phyloP scores from a whole-genome alignment of 176 grass and related monocot genomes.

The Echinochloa phyllopogon region DNA sequence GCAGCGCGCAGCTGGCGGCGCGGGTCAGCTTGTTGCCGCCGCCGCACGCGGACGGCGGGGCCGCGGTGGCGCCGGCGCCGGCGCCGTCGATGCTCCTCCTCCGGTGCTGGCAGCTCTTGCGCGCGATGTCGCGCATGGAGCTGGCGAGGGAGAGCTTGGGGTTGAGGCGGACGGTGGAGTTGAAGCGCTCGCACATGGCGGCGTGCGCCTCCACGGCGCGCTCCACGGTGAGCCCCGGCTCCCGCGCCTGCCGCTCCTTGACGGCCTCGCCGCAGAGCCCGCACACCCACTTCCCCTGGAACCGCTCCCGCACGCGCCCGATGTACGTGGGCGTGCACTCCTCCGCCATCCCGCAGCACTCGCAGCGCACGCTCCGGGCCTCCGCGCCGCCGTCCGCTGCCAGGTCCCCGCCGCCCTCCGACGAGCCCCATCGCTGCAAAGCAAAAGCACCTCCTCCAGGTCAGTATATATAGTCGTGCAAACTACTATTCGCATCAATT shows the following conservation, averaged over 20 bases:
- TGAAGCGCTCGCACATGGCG: conserved; percentile 70
- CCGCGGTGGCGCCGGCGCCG: background rate
- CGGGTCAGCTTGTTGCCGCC: conserved; percentile 24
- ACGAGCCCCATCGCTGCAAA: conserved; percentile 29
- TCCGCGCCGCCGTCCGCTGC: conserved; percentile 38
- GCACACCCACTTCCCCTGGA: conserved; percentile 88
- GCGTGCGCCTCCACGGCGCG: conserved; percentile 66
- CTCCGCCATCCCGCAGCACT: conserved; percentile 87
- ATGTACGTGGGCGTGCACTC: conserved; percentile 94
- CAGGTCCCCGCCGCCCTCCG: background rate
- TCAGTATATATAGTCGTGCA: background rate
- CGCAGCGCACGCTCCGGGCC: conserved; percentile 69
- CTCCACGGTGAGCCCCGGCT: conserved; percentile 44
- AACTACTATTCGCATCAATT: background rate
- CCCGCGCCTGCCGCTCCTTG: conserved; percentile 69
- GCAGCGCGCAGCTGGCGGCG: conserved; percentile 34
- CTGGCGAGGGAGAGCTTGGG: conserved; percentile 82
- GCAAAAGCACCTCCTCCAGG: background rate
- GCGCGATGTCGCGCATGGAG: conserved; percentile 88
- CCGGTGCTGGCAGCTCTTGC: conserved; percentile 67
- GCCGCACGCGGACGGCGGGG: conserved; percentile 21
- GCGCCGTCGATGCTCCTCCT: conserved; percentile 23
- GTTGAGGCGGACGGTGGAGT: conserved; percentile 76
- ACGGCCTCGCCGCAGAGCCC: conserved; percentile 84
- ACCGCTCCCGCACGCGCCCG: conserved; percentile 63